These are phyloP conservation scores for Epichloe gansuensis DNA, from an alignment of 2,329 filamentous ascomycete genomes.

Conservation along the genomic window DNA sequence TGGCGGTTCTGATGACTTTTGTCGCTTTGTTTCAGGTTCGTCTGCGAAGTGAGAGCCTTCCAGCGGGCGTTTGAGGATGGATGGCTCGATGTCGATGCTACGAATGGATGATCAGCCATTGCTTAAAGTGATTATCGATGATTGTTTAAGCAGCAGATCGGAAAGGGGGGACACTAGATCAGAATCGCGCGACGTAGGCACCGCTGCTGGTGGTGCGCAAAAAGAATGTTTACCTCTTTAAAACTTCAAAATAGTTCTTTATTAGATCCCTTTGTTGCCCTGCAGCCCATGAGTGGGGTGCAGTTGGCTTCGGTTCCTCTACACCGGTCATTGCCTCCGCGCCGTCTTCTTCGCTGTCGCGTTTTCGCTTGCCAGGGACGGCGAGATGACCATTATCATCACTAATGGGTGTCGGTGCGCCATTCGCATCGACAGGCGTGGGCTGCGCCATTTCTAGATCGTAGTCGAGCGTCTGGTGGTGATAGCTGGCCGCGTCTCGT, in stretches of 20 bases:
- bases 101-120: conserved; percentile 17
- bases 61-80: conserved; percentile 42
- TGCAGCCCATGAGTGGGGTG: conserved; percentile 13
- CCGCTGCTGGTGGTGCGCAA: not conserved
- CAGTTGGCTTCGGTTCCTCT: conserved; percentile 14
- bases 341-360: conserved; percentile 34
- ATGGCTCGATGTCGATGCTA: conserved; percentile 42
- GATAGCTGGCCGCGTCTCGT: conserved; percentile 22
- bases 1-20: conserved; percentile 38
- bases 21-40: conserved; percentile 47
- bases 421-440: conserved; percentile 27
- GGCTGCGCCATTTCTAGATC: conserved; percentile 29
- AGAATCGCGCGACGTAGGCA: not conserved
- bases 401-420: conserved; percentile 24
- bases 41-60: conserved; percentile 28
- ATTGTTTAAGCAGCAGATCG: not conserved
- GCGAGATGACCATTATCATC: conserved; percentile 18
- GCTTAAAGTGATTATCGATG: not conserved
- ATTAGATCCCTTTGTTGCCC: conserved; percentile 24
- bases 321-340: conserved; percentile 17
- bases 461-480: conserved; percentile 11
- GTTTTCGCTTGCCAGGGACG: conserved; percentile 43
- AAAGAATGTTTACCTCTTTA: conserved; percentile 23
- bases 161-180: not conserved
- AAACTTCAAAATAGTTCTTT: conserved; percentile 23